Conservation (phyloP, 1,284 basidiomycete species). For the Crepidotus sp. region DNA sequence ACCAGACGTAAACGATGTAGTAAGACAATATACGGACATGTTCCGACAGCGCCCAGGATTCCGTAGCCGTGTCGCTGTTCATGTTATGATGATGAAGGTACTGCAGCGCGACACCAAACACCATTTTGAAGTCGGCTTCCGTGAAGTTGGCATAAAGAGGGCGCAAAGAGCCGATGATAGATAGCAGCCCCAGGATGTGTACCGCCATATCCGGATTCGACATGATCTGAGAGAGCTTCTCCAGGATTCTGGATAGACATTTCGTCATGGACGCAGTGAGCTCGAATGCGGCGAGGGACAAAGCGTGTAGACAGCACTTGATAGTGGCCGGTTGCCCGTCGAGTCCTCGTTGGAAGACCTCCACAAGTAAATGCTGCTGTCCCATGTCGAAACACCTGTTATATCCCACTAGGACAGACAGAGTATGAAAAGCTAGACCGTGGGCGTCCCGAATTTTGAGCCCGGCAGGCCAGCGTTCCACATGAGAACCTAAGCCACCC, state of each 20-base stretch:
- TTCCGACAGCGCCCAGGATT: conserved; percentile 85
- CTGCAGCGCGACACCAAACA: conserved; percentile 92
- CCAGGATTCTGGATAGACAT: conserved; percentile 73
- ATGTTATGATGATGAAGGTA: conserved; percentile 91
- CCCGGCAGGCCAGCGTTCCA: conserved; percentile 54
- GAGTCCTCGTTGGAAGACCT: conserved; percentile 78
- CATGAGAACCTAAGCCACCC: conserved; percentile 49
- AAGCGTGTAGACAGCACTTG: conserved; percentile 86
- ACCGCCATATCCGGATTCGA: conserved; percentile 90
- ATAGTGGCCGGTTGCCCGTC: conserved; percentile 75
- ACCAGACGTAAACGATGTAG: conserved; percentile 93
- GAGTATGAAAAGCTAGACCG: conserved; percentile 79
- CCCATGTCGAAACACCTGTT: conserved; percentile 68
- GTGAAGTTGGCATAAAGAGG: conserved; percentile 88
- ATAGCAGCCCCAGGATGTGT: conserved; percentile 91
- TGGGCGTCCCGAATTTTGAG: conserved; percentile 80
- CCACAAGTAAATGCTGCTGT: conserved; percentile 69
- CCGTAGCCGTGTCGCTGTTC: conserved; percentile 43
- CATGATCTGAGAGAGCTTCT: conserved; percentile 91
- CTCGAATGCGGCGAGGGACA: conserved; percentile 87
- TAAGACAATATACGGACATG: conserved; percentile 93
- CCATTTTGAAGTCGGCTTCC: conserved; percentile 85
- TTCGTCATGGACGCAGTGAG: conserved; percentile 79
- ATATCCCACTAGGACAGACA: conserved; percentile 88
- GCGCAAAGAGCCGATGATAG: conserved; percentile 73